Evolutionary conservation across 768 basidiomycete genomes (phyloP).

Genomic region (Termitomyces sp.): DNA sequence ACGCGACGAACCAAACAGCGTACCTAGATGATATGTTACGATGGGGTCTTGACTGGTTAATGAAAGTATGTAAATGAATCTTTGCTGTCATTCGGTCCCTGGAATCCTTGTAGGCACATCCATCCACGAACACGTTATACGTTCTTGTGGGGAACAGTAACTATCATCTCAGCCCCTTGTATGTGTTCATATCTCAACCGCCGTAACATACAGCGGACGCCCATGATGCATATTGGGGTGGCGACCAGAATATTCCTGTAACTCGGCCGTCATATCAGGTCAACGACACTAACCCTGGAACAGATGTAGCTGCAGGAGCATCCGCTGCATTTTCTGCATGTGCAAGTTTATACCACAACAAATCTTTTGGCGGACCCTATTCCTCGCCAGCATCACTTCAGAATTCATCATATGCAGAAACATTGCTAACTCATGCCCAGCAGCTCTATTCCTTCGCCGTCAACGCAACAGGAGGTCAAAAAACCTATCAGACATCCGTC

Average conservation of each 20-base stretch:
- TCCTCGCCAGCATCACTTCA: conserved; percentile 61
- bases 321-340: conserved; percentile 88
- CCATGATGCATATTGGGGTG: conserved; percentile 88
- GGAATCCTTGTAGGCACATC: conserved; percentile 62
- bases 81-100: background rate
- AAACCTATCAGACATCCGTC: conserved; percentile 65
- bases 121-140: conserved; percentile 63
- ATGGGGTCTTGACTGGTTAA: conserved; percentile 91
- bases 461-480: conserved; percentile 54
- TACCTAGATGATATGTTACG: conserved; percentile 91
- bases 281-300: conserved; percentile 78
- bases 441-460: conserved; percentile 74
- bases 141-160: conserved; percentile 71
- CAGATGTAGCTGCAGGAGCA: conserved; percentile 81
- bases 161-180: conserved; percentile 11
- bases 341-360: conserved; percentile 71
- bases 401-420: conserved; percentile 67
- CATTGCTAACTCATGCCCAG: conserved; percentile 69
- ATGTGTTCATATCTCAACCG: conserved; percentile 2
- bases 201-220: conserved; percentile 35
- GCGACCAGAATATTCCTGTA: conserved; percentile 70
- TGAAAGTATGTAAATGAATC: conserved; percentile 52
- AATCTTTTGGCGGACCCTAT: conserved; percentile 42
- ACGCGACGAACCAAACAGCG: conserved; percentile 77
- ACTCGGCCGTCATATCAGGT: conserved; percentile 76